Base-by-base conservation (phyloP, 2,329 filamentous ascomycete genomes). In the Cordyceps sp. region DNA sequence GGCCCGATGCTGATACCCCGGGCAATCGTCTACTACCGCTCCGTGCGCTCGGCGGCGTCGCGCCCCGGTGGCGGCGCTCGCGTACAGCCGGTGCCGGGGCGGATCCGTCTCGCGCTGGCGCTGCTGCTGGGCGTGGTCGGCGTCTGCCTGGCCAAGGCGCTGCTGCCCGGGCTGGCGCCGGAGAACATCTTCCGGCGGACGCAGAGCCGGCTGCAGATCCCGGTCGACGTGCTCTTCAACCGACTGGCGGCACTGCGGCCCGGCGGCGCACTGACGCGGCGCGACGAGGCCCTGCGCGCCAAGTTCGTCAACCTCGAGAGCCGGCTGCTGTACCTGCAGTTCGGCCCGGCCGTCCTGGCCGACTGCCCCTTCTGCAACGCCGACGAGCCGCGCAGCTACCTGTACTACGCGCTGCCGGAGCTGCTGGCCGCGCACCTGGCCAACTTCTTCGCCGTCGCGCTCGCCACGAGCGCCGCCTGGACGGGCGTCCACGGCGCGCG, bases 181-280 rank as follows among this genome's bases (percentile, higher is more conserved):
- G 74, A 83, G 49, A 94, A 94, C 57, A 61, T 96, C 52, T 93
- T 96, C 63, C 48, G 54, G 20, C 54, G 62, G 14, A 94, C 88
- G 1, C 64, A 74, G 35, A 90, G 83, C 31, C 81, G 86, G 22
- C 72, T 96, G 14, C 80, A 85, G 45, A 88, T 81, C 26, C 76
- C 84, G n/a, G 77, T 72, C 26, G 81, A 88, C 47, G 76, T 92
- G 22, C 66, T 96, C 37, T 90, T 93, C 54, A 73, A 69, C 36
- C 80, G 88, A 13, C 66, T 96, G 9, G 55, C 65, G 4, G 52
- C 64, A 2, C 47, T 77, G 2, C 68, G 77, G 0, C 58, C 66
- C 1, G 42, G 42, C 23, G 42, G 44, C 26, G 41, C 42, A 9
- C 61, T 82, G 3, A 76, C 70, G 0, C 39, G 55, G 0, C 37